Evolutionary conservation across 352 stramenopile species (phyloP).

Genomic region (Pythium phragmiticola): DNA sequence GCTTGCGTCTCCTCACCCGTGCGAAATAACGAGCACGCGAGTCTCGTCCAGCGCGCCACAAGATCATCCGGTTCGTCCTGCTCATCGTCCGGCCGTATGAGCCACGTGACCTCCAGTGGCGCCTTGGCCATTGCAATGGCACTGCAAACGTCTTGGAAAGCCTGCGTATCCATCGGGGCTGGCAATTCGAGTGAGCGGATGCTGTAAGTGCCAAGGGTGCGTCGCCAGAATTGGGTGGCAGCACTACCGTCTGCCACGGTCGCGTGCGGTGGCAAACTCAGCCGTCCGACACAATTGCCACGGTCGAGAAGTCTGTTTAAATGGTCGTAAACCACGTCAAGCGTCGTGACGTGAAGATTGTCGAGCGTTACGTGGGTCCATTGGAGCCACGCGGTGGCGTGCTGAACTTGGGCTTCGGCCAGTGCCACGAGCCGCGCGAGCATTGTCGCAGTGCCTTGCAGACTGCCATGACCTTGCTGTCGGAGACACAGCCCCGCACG

Average conservation of each 20-base stretch:
- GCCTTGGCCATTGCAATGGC: background rate
- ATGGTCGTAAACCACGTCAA: background rate
- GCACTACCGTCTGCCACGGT: background rate
- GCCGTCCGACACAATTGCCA: background rate
- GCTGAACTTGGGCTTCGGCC: background rate
- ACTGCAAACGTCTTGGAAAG: background rate
- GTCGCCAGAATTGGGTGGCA: background rate
- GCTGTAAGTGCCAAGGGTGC: background rate
- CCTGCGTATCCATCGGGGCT: background rate
- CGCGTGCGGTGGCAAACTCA: background rate
- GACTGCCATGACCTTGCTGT: background rate
- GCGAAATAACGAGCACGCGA: background rate
- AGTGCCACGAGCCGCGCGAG: slow-evolving; percentile 9
- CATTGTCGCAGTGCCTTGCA: background rate
- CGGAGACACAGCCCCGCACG: background rate
- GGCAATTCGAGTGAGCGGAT: background rate
- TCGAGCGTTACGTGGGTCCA: slow-evolving; percentile 1
- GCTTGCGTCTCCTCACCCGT: no score
- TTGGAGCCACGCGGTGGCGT: no score
- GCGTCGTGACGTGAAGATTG: background rate
- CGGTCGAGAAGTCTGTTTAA: background rate
- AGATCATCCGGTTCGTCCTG: no score
- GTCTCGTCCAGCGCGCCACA: background rate
- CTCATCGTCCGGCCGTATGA: background rate
- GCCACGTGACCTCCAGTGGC: background rate